phyloP scores from a whole-genome alignment of 2,329 filamentous ascomycete genomes.

The Pyrenophora teres region DNA sequence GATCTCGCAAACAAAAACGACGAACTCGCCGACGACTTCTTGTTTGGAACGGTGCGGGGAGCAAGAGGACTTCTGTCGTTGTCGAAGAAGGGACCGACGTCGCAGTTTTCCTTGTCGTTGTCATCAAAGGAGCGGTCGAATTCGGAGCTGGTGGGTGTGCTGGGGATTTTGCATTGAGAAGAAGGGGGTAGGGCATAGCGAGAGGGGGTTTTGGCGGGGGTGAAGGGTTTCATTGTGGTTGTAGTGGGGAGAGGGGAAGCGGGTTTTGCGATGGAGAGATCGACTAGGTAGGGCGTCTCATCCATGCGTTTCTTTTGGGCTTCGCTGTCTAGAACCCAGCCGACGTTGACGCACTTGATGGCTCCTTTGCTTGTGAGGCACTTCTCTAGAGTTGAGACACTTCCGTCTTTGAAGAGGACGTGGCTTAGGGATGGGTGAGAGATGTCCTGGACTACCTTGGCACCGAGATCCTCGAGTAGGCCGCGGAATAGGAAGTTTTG shows the following conservation, averaged over 20 bases:
- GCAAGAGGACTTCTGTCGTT: slow-evolving; percentile 50
- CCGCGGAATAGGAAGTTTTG: slow-evolving; percentile 71
- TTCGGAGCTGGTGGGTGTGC: slow-evolving; percentile 35
- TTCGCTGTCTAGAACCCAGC: slow-evolving; percentile 76
- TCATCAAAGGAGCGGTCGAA: slow-evolving; percentile 35
- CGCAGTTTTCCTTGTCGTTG: slow-evolving; percentile 41
- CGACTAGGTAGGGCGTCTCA: slow-evolving; percentile 40
- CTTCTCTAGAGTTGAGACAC: slow-evolving; percentile 79
- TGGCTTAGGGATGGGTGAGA: slow-evolving; percentile 83
- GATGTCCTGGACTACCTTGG: slow-evolving; percentile 68
- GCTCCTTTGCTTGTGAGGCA: slow-evolving; percentile 72
- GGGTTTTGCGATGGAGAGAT: slow-evolving; percentile 30
- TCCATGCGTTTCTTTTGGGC: slow-evolving; percentile 41
- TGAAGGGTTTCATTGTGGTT: slow-evolving; percentile 30
- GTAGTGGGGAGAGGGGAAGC: slow-evolving; percentile 22
- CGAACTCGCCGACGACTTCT: slow-evolving; percentile 17
- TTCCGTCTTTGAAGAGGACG: slow-evolving; percentile 87
- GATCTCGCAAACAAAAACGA: slow-evolving; percentile 42
- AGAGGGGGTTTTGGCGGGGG: slow-evolving; percentile 39
- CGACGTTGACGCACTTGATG: slow-evolving; percentile 84
- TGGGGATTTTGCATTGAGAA: slow-evolving; percentile 29
- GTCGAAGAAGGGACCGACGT: slow-evolving; percentile 47
- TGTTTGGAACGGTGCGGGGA: slow-evolving; percentile 43
- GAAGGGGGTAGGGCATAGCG: slow-evolving; percentile 31
- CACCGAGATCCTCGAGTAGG: slow-evolving; percentile 79